Evolutionary conservation across 1,284 basidiomycete species (phyloP).

Genomic region (Cutaneotrichosporon dermatis): DNA sequence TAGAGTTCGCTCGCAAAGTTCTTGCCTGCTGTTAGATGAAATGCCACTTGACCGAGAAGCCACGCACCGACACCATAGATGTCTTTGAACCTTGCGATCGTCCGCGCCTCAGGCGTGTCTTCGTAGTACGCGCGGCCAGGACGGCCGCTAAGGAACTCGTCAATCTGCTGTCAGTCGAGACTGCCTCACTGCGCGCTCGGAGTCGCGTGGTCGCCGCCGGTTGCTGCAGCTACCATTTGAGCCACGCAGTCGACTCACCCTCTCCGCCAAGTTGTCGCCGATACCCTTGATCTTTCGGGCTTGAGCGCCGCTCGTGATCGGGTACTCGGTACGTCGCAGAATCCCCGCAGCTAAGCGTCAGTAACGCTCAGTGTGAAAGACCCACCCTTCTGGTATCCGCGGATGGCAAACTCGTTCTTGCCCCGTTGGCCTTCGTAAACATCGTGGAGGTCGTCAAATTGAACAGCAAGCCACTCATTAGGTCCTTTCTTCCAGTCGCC

Average conservation of each 20-base stretch:
- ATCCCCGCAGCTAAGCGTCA: constrained; percentile 33
- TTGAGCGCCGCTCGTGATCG: constrained; percentile 61
- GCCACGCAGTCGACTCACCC: constrained; percentile 52
- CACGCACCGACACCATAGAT: constrained; percentile 77
- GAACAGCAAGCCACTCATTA: constrained; percentile 43
- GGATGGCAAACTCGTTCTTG: constrained; percentile 39
- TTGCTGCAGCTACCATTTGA: no score
- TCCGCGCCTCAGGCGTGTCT: constrained; percentile 34
- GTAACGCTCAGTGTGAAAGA: background rate
- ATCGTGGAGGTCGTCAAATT: constrained; percentile 40
- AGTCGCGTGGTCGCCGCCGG: no score
- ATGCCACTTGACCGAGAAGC: no score
- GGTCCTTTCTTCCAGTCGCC: constrained; percentile 28
- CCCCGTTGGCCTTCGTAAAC: constrained; percentile 37
- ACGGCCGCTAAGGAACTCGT: constrained; percentile 40
- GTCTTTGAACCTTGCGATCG: constrained; percentile 58
- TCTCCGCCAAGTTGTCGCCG: constrained; percentile 67
- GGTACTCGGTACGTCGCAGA: constrained; percentile 50
- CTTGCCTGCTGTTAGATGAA: constrained; percentile 51
- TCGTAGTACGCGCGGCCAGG: constrained; percentile 40
- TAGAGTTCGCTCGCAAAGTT: constrained; percentile 68
- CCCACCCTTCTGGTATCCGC: constrained; percentile 35
- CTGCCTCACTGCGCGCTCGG: no score
- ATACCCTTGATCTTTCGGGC: constrained; percentile 63
- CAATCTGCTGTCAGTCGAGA: constrained; percentile 29